Conservation (phyloP, 305 asterid species). For the Fraxinus velutina region DNA sequence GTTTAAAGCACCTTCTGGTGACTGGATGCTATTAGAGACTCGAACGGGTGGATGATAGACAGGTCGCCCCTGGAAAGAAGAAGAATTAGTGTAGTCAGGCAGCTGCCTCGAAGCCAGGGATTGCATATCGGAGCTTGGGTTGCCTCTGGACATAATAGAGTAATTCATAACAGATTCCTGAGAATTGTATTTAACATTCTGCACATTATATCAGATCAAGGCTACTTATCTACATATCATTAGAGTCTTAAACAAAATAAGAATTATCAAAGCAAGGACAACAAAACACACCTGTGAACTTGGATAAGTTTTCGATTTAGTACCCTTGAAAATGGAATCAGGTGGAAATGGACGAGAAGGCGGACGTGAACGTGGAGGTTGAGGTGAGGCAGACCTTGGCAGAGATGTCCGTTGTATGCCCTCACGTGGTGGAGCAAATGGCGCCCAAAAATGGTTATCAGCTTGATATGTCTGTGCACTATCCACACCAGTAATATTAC, state of each 20-base stretch:
- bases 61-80: constrained; percentile 43
- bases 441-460: constrained; percentile 28
- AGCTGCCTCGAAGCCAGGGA: constrained; percentile 41
- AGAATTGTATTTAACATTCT: constrained; percentile 29
- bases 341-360: constrained; percentile 38
- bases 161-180: constrained; percentile 26
- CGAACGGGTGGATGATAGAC: constrained; percentile 39
- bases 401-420: constrained; percentile 43
- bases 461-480: constrained; percentile 30
- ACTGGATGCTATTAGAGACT: constrained; percentile 40
- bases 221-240: background rate
- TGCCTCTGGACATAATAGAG: constrained; percentile 20
- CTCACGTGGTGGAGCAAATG: constrained; percentile 44
- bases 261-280: background rate
- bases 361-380: constrained; percentile 45
- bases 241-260: background rate
- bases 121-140: constrained; percentile 18
- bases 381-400: constrained; percentile 39
- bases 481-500: constrained; percentile 32
- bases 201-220: constrained; percentile 14
- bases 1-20: constrained; percentile 42
- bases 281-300: constrained; percentile 50
- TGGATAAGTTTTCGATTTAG: constrained; percentile 36
- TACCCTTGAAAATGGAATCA: constrained; percentile 35
- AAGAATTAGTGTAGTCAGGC: constrained; percentile 33